These are phyloP conservation scores for Trametes punicea DNA, from an alignment of 768 basidiomycete species.

Conservation along the genomic window DNA sequence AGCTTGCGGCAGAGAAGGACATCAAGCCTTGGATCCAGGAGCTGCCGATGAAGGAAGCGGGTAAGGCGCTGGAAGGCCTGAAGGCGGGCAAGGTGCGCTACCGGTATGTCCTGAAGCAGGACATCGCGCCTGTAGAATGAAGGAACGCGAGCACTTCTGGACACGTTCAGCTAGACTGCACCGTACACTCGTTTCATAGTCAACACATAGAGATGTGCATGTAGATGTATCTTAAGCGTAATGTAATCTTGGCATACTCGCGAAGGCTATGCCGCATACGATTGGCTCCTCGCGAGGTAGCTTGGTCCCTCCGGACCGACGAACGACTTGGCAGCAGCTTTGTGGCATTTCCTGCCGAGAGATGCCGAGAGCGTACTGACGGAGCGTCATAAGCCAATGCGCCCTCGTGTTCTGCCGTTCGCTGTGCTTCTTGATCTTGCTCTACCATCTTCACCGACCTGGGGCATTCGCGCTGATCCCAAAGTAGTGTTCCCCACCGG, in stretches of 20 bases:
- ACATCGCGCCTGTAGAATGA: slow-evolving; percentile 17
- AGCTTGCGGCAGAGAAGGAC: slow-evolving; percentile 52
- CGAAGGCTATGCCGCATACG: too few relatives aligned
- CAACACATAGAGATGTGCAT: neutral
- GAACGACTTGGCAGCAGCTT: neutral
- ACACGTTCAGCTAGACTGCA: neutral
- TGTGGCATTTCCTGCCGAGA: neutral
- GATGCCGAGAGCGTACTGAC: neutral
- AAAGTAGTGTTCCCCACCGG: too few relatives aligned
- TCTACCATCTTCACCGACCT: neutral
- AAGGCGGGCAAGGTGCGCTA: slow-evolving; percentile 50
- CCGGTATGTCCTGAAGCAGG: slow-evolving; percentile 47
- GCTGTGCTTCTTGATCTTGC: neutral
- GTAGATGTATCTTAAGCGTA: neutral
- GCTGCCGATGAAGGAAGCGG: slow-evolving; percentile 46
- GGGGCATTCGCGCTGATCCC: neutral
- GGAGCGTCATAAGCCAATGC: neutral
- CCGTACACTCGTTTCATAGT: neutral
- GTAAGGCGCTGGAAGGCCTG: slow-evolving; percentile 46
- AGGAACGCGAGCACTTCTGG: neutral
- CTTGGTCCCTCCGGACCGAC: too few relatives aligned
- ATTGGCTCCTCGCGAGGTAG: too few relatives aligned
- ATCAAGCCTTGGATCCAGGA: slow-evolving; percentile 45
- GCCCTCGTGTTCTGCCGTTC: neutral
- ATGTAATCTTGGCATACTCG: neutral